These are phyloP conservation scores for Terana coerulea DNA, from an alignment of 768 basidiomycete genomes.

Conservation along the genomic window DNA sequence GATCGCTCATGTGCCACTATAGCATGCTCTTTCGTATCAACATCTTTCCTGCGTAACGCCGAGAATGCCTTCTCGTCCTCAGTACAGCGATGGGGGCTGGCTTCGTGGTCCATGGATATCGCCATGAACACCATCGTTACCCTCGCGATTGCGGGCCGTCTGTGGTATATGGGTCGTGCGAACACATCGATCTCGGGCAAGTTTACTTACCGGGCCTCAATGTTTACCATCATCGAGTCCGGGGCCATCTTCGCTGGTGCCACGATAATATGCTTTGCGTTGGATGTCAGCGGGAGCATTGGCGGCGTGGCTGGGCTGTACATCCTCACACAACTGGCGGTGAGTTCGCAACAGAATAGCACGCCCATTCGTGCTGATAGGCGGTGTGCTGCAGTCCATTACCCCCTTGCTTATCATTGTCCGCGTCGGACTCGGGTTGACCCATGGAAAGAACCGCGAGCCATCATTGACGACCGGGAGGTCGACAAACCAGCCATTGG, in stretches of 20 bases:
- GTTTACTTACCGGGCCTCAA: conserved; percentile 11
- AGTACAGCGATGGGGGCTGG: neutral
- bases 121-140: conserved; percentile 20
- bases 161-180: conserved; percentile 15
- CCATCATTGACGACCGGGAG: too few species aligned
- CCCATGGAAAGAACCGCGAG: too few species aligned
- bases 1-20: neutral
- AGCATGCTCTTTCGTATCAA: neutral
- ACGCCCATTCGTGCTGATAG: neutral
- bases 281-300: conserved; percentile 9
- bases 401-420: too few species aligned
- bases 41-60: neutral
- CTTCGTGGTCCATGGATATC: conserved; percentile 21
- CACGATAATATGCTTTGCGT: conserved; percentile 14
- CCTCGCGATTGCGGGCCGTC: conserved; percentile 18
- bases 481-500: too few species aligned
- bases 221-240: conserved; percentile 21
- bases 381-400: neutral
- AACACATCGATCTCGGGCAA: neutral
- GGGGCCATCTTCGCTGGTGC: conserved; percentile 16
- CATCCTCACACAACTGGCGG: neutral
- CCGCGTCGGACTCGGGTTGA: too few species aligned
- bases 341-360: neutral
- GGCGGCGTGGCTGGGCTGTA: neutral
- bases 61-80: neutral